Base-by-base conservation (phyloP, 164 flowering plant genomes). In the Kalanchoe fedtschenkoi region DNA sequence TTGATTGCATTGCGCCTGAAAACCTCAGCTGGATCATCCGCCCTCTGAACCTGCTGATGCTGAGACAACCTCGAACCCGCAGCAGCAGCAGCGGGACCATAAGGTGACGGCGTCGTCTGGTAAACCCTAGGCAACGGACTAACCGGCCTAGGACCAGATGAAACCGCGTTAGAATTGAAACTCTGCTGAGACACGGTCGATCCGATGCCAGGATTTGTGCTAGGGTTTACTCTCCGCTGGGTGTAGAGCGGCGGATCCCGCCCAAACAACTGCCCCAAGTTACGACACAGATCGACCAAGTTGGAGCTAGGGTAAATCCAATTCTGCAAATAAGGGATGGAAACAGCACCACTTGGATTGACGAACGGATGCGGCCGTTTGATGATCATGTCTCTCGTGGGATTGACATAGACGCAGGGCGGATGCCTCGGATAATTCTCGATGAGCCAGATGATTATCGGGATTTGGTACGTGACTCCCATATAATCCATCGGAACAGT, bases 401-500 rank as follows among this genome's bases (percentile, higher is more conserved):
- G 98, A 55, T 81, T 81, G 17, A 91, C 81, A 70, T 75, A 89
- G 46, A 87, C 87, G 58, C 74, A 67, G 11, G 98, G 96, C 1
- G 96, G 77, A 56, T 80, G 85, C 62, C 92, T 86, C 17, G 98
- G 98, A 73, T 91, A 91, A 26, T 87, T 71, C 53, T 91, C 97
- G 75, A 85, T 72, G 58, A 91, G 82, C 97, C 96, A 91, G 62
- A 91, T 70, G 21, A 82, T 53, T 44, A 86, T 66, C 22, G 97
- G 96, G 69, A 91, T 88, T 74, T 91, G 88, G 81, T 91, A 91
- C 60, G 85, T 74, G 64, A 79, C 87, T 56, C 73, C 73, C 2
- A 77, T 81, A 68, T 66, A 91, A 19, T 73, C 7, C 81, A 85
- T 88, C 62, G 96, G 97, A 33, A 86, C 75, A 34, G 97, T 88